Conservation (phyloP, 768 basidiomycete species). For the Udeniomyces megalosporus region DNA sequence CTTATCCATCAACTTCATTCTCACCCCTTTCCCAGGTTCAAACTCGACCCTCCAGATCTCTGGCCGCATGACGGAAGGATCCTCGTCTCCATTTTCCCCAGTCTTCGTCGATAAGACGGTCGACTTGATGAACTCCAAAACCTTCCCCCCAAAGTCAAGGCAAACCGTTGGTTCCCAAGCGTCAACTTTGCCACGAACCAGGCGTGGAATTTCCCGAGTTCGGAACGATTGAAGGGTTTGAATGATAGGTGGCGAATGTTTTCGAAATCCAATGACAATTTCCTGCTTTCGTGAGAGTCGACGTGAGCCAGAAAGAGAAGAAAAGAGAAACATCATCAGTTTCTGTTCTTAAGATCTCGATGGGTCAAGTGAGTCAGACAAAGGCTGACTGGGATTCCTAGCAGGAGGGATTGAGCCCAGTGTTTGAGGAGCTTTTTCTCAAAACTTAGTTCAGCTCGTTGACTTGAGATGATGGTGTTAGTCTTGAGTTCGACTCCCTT, state of each 20-base stretch:
- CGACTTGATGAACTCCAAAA: no score
- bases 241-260: constrained; percentile 23
- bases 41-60: constrained; percentile 19
- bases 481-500: constrained; percentile 69
- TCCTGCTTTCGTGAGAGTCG: constrained; percentile 15
- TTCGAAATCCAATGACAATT: constrained; percentile 28
- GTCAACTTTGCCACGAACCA: not conserved
- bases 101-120: not conserved
- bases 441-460: constrained; percentile 52
- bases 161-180: not conserved
- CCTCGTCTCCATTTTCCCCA: not conserved
- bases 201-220: not conserved
- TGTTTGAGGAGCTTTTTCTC: constrained; percentile 37
- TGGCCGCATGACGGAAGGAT: constrained; percentile 18
- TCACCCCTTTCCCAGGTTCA: constrained; percentile 10
- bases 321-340: no score
- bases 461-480: constrained; percentile 46
- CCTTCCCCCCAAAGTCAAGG: no score
- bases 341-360: no score
- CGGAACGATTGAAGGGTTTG: constrained; percentile 22
- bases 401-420: constrained; percentile 30
- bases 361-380: not conserved
- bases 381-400: constrained; percentile 23
- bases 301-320: not conserved
- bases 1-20: constrained; percentile 19